Evolutionary conservation across 1,284 basidiomycete genomes (phyloP), one percentile per base, ranked within the genome.

Genomic region (Fomitopsis pinicola): DNA sequence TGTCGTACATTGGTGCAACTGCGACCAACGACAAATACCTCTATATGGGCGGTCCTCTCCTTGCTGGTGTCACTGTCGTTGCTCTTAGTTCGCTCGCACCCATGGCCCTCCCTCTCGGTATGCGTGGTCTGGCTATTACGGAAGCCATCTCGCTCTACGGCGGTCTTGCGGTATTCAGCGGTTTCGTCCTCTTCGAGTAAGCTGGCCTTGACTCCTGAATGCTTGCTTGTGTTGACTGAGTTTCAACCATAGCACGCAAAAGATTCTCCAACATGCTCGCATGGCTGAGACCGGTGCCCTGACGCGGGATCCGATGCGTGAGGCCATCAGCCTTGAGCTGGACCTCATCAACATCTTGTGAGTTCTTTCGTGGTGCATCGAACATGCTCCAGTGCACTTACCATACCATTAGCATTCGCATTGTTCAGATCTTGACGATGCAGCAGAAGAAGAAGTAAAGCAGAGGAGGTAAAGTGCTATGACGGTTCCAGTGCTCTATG

Each of bases 271-370:
- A 42, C 86, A 94, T 67, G 94, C 88, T 28, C 83, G 90, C 42
- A 72, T 91, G 73, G 89, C 86, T 19, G 86, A 93, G 69, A 76
- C 79, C 61, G 93, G 94, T 55, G 67, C 76, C 45, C 83, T 91
- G 67, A 79, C 82, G 54, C 78, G 82, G 19, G 94, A 97, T 73
- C 88, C 94, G 7, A 76, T 96, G 64, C 86, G 82, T 62, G 94
- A 96, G 76, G 85, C 90, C 10, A 85, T 92, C 60, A 81, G 86
- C 57, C 80, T 95, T 53, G 88, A 95, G 72, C 82, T 97, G 59
- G 92, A 95, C 71, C 90, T 94, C 81, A 87, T 97, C 73, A 95
- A 92, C 71, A 91, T 92, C 59, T 92, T 93, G 90, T 89, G 66
- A 64, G 85, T 78, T 28, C 19, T 40, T 8, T 45, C 46, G 4